Evolutionary conservation across 768 basidiomycete genomes (phyloP).

Genomic region (Boletus tylopilopsis): DNA sequence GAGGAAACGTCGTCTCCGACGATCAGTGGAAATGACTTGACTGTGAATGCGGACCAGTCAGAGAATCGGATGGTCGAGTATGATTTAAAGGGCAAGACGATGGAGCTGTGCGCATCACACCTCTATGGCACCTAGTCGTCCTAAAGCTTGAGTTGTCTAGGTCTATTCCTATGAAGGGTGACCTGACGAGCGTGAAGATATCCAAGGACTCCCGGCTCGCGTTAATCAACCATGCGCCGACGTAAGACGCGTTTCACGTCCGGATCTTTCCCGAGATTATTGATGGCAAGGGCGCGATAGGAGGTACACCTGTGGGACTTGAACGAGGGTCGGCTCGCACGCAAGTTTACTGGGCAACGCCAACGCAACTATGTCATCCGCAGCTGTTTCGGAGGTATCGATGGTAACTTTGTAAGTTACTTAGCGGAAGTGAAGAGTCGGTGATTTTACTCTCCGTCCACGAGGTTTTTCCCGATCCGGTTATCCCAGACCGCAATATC

Average conservation of each 20-base stretch:
- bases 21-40: slow-evolving; percentile 30
- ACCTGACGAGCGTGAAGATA: slow-evolving; percentile 84
- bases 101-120: slow-evolving; percentile 55
- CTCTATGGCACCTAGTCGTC: slow-evolving; percentile 6
- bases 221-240: slow-evolving; percentile 82
- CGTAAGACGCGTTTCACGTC: slow-evolving; percentile 43
- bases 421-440: slow-evolving; percentile 95
- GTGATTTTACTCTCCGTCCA: slow-evolving; percentile 14
- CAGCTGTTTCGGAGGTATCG: slow-evolving; percentile 89
- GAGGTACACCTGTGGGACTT: slow-evolving; percentile 90
- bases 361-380: slow-evolving; percentile 84
- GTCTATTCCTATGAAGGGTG: slow-evolving; percentile 65
- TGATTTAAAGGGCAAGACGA: slow-evolving; percentile 63
- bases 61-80: slow-evolving; percentile 74
- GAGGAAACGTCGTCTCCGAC: slow-evolving; percentile 33
- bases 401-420: slow-evolving; percentile 84
- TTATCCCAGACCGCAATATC: slow-evolving; percentile 73
- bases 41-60: slow-evolving; percentile 32
- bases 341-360: slow-evolving; percentile 82
- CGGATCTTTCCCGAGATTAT: background rate
- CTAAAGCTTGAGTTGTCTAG: slow-evolving; percentile 35
- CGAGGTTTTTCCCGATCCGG: slow-evolving; percentile 8
- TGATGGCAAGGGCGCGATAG: slow-evolving; percentile 39
- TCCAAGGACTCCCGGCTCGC: slow-evolving; percentile 84
- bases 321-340: slow-evolving; percentile 58